Base-by-base conservation (phyloP, 257 asterid genomes). In the Lycium barbarum region DNA sequence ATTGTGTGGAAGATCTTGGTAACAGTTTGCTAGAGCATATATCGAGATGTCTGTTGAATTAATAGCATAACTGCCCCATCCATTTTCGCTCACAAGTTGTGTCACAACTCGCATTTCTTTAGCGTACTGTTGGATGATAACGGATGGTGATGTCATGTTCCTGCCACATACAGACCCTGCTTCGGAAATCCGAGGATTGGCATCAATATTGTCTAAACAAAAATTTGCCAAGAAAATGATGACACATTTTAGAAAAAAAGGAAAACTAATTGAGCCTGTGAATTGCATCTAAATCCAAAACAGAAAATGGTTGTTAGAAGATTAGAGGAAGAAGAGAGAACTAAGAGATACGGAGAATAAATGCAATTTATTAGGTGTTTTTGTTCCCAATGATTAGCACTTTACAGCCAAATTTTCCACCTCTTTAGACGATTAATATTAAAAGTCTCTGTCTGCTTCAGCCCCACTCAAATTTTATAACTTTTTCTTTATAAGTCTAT, bases 141-240 rank as follows among this genome's bases (percentile, higher is more conserved):
- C 84, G 72, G 83, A 4, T 87, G 88, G 90, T 11, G 91, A 86
- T 68, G 93, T 87, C 47, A 61, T 84, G 13, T 38, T 9, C 1
- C 2, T 78, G 76, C 97, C 92, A 87, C 98, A 95, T 84, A 90
- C 38, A 1, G 93, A 83, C 3, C 91, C 93, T 9, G 95, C 93
- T 83, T 91, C 95, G 8, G 90, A 88, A 67, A 90, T 93, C 49
- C 94, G 74, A 18, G 98, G 97, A 84, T 94, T 95, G 67, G 92
- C 92, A 55, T 80, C 49, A 36, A 40, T 40, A 3, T 49, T 15
- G 9, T 45, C 14, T 53, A 74, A 43, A 49, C 20, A 8, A 35
- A 53, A 54, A 57, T n/a, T 26, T 10, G 22, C 68, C 83, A 80
- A 36, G 1, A 80, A 33, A 57, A 80, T 18, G 36, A 57, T 80